These are phyloP conservation scores for Plasmodium knowlesi DNA, from an alignment of 169 alveolate species.

Conservation along the genomic window DNA sequence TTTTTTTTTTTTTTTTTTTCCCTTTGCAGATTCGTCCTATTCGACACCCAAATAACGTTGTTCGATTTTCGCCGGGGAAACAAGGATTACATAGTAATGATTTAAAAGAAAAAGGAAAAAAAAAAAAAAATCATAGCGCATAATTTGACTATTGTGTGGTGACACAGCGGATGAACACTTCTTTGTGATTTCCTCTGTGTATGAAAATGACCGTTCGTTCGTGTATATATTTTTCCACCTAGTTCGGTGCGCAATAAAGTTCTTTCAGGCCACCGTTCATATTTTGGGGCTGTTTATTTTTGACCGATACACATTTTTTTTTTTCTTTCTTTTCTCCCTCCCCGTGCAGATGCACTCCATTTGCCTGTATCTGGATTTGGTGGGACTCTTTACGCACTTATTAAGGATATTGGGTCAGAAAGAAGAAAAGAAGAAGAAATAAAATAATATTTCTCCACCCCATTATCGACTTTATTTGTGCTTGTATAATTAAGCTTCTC, in stretches of 20 bases:
- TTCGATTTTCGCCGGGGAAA: slow-evolving; percentile 72
- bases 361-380: slow-evolving; percentile 54
- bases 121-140: neutral
- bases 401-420: slow-evolving; percentile 60
- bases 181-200: neutral
- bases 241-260: neutral
- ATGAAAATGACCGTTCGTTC: neutral
- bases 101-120: neutral
- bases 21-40: slow-evolving; percentile 48
- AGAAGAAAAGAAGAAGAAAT: slow-evolving; percentile 64
- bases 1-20: neutral
- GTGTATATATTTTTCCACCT: neutral
- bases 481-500: neutral
- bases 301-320: neutral
- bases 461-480: neutral
- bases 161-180: neutral
- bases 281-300: too few species aligned
- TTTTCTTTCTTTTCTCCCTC: neutral
- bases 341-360: slow-evolving; percentile 58
- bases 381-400: slow-evolving; percentile 65
- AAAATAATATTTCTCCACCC: neutral
- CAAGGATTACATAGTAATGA: slow-evolving; percentile 69
- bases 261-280: neutral
- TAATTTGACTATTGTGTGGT: neutral
- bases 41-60: slow-evolving; percentile 69